Conservation (phyloP, 2,329 filamentous ascomycete genomes). For the Furcasterigmium furcatum region DNA sequence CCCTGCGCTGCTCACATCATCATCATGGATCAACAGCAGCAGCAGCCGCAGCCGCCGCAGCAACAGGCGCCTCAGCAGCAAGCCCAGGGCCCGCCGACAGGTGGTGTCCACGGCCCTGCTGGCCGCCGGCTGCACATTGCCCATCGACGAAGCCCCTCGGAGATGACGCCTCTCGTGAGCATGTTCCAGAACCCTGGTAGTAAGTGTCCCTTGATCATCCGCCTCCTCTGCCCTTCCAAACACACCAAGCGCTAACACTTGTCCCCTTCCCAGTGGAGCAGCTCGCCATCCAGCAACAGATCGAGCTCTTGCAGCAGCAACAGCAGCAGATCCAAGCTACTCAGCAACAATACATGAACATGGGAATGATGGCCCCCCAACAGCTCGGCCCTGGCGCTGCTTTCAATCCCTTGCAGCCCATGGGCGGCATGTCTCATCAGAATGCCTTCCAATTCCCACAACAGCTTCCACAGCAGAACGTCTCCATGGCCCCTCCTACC, state of each 20-base stretch:
- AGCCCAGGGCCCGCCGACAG: conserved; percentile 44
- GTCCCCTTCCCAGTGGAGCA: conserved; percentile 74
- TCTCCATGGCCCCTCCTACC: conserved; percentile 71
- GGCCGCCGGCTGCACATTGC: conserved; percentile 95
- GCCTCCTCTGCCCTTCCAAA: no score
- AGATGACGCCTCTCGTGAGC: conserved; percentile 97
- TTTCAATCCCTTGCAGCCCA: conserved; percentile 78
- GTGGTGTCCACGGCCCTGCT: conserved; percentile 67
- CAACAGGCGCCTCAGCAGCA: conserved; percentile 55
- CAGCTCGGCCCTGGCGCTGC: conserved; percentile 63
- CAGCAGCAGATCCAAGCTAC: conserved; percentile 96
- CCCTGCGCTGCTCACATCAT: conserved; percentile 32
- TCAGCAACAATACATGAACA: conserved; percentile 96
- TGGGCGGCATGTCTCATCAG: conserved; percentile 75
- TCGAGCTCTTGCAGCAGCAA: conserved; percentile 94
- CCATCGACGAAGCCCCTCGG: conserved; percentile 93
- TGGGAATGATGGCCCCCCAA: conserved; percentile 91
- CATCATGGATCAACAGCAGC: conserved; percentile 59
- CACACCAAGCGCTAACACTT: not conserved
- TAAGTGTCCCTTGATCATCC: conserved; percentile 37
- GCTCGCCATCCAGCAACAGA: conserved; percentile 95
- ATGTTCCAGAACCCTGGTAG: conserved; percentile 67
- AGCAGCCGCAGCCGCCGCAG: conserved; percentile 57
- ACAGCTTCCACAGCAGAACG: conserved; percentile 70
- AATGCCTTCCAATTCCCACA: conserved; percentile 86